Percentiles rank a stretch among this genome's conserved stretches.
phyloP scores from a whole-genome alignment of 306 rosid genomes.

The Cucumis sativus region Cucumber_9930_V3 NC_026658.2:9035501-9036000 shows the following conservation, averaged over 20 bases:
- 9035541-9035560: not conserved
- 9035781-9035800: not conserved
- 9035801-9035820: not conserved
- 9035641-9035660: constrained; percentile 51
- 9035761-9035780: not conserved
- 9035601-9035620: constrained; percentile 62
- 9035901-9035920: not conserved
- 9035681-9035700: not conserved
- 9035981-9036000: too few relatives aligned
- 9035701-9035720: not conserved
- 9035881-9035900: not conserved
- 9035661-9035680: constrained; percentile 21
- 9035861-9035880: not conserved
- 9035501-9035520: not conserved
- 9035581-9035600: not conserved
- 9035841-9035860: not conserved
- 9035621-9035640: constrained; percentile 57
- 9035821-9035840: not conserved
- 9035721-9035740: not conserved
- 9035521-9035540: not conserved
- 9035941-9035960: too few relatives aligned
- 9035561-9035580: not conserved
- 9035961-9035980: not conserved
- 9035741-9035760: not conserved
- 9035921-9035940: not conserved